phyloP scores from a whole-genome alignment of 202 grass and related monocot genomes.

The Carex arenaria region DNA sequence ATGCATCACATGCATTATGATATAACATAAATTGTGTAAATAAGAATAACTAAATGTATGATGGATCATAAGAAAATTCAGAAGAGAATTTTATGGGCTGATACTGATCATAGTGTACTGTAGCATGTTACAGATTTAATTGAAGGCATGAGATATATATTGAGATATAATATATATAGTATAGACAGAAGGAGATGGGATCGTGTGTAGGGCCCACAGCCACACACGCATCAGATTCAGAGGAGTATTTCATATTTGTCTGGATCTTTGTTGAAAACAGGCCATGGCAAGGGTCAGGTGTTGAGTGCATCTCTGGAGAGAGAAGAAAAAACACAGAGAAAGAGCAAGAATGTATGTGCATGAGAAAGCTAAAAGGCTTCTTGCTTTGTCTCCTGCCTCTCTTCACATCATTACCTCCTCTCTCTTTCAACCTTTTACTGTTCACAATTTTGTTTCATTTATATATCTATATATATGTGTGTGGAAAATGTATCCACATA shows the following conservation, averaged over 20 bases:
- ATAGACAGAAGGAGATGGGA: background rate
- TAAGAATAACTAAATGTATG: background rate
- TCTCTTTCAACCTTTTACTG: slow-evolving; percentile 15
- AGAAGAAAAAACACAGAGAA: slow-evolving; percentile 11
- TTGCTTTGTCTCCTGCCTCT: slow-evolving; percentile 37
- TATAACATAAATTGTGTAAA: background rate
- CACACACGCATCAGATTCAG: slow-evolving; percentile 5
- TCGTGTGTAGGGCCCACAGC: background rate
- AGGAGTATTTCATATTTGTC: slow-evolving; percentile 29
- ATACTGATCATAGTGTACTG: background rate
- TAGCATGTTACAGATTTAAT: slow-evolving; percentile 14
- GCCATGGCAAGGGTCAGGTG: background rate
- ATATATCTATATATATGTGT: no score
- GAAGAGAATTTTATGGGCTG: background rate
- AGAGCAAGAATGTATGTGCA: background rate
- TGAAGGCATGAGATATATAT: background rate
- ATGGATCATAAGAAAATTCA: background rate
- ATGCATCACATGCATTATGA: background rate
- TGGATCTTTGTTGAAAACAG: slow-evolving; percentile 15
- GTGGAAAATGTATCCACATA: no score
- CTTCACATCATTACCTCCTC: slow-evolving; percentile 19
- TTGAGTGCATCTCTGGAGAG: slow-evolving; percentile 8
- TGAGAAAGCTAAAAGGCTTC: slow-evolving; percentile 28
- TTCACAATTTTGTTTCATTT: slow-evolving; percentile 17
- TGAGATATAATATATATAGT: background rate